A percentile compares a stretch with the other conserved stretches of the same genome.
Conservation (phyloP, 2,329 filamentous ascomycete genomes). For the Mollisia scopiformis region DNA sequence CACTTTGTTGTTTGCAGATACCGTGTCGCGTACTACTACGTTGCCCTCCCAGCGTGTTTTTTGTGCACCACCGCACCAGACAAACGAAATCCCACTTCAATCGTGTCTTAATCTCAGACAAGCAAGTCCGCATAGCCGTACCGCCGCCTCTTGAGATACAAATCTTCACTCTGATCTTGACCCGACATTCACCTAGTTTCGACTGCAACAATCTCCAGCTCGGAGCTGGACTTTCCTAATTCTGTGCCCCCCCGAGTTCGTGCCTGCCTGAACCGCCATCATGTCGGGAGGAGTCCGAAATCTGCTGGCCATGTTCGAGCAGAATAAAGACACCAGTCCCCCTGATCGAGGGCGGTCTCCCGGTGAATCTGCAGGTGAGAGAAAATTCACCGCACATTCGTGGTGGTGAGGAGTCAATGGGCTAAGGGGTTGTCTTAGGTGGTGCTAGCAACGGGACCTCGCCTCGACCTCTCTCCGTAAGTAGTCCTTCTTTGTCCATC, state of each 20-base stretch:
- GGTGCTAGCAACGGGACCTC: slow-evolving; percentile 42
- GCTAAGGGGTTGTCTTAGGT: slow-evolving; percentile 24
- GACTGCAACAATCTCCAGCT: not conserved
- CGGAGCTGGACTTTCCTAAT: not conserved
- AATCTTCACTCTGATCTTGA: not conserved
- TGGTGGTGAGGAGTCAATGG: not conserved
- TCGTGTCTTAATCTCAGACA: slow-evolving; percentile 2
- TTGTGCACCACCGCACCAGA: not conserved
- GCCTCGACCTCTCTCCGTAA: slow-evolving; percentile 69
- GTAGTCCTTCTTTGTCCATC: no score
- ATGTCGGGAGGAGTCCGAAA: slow-evolving; percentile 51
- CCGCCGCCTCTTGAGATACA: not conserved
- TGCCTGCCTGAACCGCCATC: slow-evolving; percentile 7
- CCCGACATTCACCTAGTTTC: not conserved
- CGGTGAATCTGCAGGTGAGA: slow-evolving; percentile 51
- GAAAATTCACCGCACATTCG: slow-evolving; percentile 12
- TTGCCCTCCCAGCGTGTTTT: slow-evolving; percentile 15
- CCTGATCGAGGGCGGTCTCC: slow-evolving; percentile 70
- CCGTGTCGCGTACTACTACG: slow-evolving; percentile 21
- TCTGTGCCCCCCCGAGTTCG: not conserved
- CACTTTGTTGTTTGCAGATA: not conserved
- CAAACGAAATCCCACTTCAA: not conserved
- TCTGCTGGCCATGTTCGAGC: slow-evolving; percentile 75
- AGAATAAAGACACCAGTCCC: slow-evolving; percentile 62
- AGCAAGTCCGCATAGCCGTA: not conserved